These are phyloP conservation scores for Eimeria tenella DNA, from an alignment of 169 alveolate species.

Conservation along the genomic window DNA sequence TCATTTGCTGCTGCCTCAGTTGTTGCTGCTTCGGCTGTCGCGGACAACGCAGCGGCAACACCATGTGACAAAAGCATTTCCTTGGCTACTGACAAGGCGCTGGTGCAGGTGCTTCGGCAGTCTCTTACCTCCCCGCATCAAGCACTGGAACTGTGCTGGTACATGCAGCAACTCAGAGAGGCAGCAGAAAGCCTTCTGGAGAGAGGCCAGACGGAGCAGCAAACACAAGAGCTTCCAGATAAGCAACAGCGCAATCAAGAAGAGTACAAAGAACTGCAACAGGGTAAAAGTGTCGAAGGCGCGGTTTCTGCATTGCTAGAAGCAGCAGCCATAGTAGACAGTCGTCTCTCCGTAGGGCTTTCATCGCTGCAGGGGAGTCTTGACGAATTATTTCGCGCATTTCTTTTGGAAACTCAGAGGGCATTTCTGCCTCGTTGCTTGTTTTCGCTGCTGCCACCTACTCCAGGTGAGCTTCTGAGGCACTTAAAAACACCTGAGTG, in stretches of 20 bases:
- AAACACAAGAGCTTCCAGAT: background rate
- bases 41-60: background rate
- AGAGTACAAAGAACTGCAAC: background rate
- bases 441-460: slow-evolving; percentile 24
- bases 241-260: background rate
- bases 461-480: background rate
- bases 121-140: slow-evolving; percentile 1
- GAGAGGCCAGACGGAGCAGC: slow-evolving; percentile 15
- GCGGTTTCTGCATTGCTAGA: slow-evolving; percentile 31
- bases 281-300: background rate
- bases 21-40: background rate
- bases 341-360: slow-evolving; percentile 21
- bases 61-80: background rate
- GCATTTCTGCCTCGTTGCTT: background rate
- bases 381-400: background rate
- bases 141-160: slow-evolving; percentile 23
- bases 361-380: slow-evolving; percentile 12
- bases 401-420: background rate
- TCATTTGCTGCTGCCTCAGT: background rate
- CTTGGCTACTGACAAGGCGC: background rate
- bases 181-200: slow-evolving; percentile 25
- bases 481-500: background rate
- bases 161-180: slow-evolving; percentile 43
- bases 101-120: slow-evolving; percentile 8
- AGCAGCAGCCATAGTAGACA: slow-evolving; percentile 8